A percentile compares a stretch with the other conserved stretches of the same genome.
Conservation (phyloP, 2,329 filamentous ascomycete species). For the Trichophyton rubrum region DNA sequence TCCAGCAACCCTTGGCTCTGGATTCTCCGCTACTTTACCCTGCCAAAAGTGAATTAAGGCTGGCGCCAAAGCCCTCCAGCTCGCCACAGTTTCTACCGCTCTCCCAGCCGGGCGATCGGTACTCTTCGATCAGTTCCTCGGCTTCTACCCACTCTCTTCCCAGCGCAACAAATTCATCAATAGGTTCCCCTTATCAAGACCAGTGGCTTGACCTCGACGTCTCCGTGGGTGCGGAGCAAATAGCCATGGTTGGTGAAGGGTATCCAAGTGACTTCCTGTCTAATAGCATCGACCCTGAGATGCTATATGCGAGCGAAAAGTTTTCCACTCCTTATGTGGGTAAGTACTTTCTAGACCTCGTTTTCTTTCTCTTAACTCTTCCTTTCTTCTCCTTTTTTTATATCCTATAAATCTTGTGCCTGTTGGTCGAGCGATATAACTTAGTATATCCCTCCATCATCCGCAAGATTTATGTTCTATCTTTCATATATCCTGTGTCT, state of each 20-base stretch:
- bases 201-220: conserved; percentile 45
- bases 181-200: conserved; percentile 53
- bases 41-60: conserved; percentile 9
- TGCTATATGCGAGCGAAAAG: conserved; percentile 32
- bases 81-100: conserved; percentile 19
- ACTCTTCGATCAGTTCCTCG: conserved; percentile 49
- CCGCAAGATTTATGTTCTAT: not conserved
- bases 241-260: conserved; percentile 50
- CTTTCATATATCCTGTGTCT: not conserved
- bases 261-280: conserved; percentile 43
- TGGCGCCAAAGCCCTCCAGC: not conserved
- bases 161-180: conserved; percentile 51
- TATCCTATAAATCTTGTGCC: not conserved
- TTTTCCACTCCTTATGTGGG: conserved; percentile 35
- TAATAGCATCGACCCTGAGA: conserved; percentile 32
- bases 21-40: conserved; percentile 3
- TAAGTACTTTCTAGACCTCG: conserved; percentile 31
- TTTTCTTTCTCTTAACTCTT: not conserved
- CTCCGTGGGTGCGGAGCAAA: conserved; percentile 48
- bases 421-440: not conserved
- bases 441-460: not conserved
- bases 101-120: conserved; percentile 27
- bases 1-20: conserved; percentile 8
- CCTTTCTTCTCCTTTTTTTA: not conserved
- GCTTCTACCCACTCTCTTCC: conserved; percentile 47